phyloP scores from a whole-genome alignment of 768 basidiomycete genomes.

The Naganishia vishniacii region DNA sequence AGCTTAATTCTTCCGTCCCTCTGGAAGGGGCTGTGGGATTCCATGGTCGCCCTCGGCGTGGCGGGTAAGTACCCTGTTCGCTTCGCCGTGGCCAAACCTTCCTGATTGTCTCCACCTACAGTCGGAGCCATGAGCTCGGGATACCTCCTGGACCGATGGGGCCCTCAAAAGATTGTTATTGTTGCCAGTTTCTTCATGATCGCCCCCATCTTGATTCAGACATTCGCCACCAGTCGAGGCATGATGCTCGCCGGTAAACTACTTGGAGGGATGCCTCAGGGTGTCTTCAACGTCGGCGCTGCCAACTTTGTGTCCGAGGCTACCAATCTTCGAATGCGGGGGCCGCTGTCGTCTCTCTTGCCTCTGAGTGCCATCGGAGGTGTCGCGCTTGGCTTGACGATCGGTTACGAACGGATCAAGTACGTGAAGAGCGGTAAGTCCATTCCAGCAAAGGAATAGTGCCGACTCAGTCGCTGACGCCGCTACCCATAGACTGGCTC shows the following conservation, averaged over 20 bases:
- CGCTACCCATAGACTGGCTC: constrained; percentile 20
- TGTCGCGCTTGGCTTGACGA: constrained; percentile 18
- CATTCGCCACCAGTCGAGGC: constrained; percentile 14
- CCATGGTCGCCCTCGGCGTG: constrained; percentile 15
- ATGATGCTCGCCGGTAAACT: constrained; percentile 28
- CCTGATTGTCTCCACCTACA: not conserved
- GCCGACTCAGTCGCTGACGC: not conserved
- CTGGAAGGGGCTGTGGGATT: constrained; percentile 21
- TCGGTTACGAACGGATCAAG: constrained; percentile 23
- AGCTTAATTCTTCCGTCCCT: constrained; percentile 22
- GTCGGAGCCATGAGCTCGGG: constrained; percentile 22
- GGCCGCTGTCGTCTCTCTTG: constrained; percentile 21
- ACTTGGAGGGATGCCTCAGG: constrained; percentile 26
- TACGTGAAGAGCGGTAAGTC: constrained; percentile 25
- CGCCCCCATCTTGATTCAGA: constrained; percentile 19
- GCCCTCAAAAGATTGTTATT: constrained; percentile 23
- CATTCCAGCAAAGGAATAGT: not conserved
- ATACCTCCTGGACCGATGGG: constrained; percentile 25
- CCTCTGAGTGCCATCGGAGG: constrained; percentile 20
- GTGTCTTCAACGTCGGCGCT: constrained; percentile 25
- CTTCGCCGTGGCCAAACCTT: too few relatives aligned
- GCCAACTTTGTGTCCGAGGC: constrained; percentile 28
- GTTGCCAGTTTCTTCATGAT: constrained; percentile 24
- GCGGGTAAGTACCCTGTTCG: constrained; percentile 11
- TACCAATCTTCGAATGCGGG: constrained; percentile 18